Evolutionary conservation across 1,284 basidiomycete genomes (phyloP), one percentile per base, ranked within the genome.

Genomic region (Leccinum discolor): DNA sequence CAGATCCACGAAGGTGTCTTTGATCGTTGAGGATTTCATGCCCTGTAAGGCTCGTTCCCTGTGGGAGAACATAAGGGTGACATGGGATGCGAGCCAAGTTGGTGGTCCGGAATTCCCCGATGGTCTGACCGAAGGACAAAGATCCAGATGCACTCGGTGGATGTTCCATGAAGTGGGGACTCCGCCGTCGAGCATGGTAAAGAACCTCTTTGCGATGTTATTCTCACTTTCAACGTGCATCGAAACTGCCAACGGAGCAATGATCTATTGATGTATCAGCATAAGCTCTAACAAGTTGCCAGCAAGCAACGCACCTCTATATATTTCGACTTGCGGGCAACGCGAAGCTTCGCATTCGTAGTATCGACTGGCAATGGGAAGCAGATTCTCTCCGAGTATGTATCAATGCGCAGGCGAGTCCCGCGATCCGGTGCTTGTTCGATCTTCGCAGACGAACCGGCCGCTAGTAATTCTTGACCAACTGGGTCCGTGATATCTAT

Each of bases 251-350:
- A 68, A 44, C 1, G 78, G 79, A 1, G 68, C 73, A 61, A 76
- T 72, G 26, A 80, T 60, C 81, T 79, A 50, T 7, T 12, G 32
- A 60, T 4, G 3, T 12, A 11, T 74, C 44, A 71, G 18, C 7
- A 1, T 32, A 18, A 21, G 42, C 2, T 58, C 14, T 14, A 7
- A 32, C n/a, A 10, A 47, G 11, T 40, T 26, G 12, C n/a, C 3
- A 21, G 26, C 8, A 40, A 44, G 7, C 38, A 38, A 65, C 77
- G 14, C 47, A 86, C 86, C 77, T 88, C 85, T 8, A 87, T 77
- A 67, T 83, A 87, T 21, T 71, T 77, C 4, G 85, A 87, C 67
- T 82, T 83, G 35, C 86, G 80, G 7, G 84, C 86, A 35, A 87
- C 71, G 7, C 83, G 79, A 3, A 83, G 64, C 68, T 77, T 84